A percentile compares a stretch with the other conserved stretches of the same genome.
Evolutionary conservation across 2,329 filamentous ascomycete species (phyloP).

Genomic region (Ascochyta lentis): DNA sequence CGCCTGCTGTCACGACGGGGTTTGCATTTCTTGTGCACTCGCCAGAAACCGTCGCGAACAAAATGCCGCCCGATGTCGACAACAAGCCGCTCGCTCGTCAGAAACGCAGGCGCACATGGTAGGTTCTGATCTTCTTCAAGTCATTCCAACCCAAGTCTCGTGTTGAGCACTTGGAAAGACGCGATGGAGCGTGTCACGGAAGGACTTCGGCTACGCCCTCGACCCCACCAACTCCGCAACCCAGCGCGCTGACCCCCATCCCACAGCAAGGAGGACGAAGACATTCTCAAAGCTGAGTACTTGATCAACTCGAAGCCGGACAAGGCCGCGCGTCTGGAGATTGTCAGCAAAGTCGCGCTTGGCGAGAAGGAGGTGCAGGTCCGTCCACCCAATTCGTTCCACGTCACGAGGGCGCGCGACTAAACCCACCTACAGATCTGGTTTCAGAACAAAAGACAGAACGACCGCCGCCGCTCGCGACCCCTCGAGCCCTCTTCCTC

Average conservation of each 20-base stretch:
- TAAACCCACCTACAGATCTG: conserved; percentile 72
- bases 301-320: conserved; percentile 87
- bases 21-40: conserved; percentile 68
- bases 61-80: conserved; percentile 63
- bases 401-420: conserved; percentile 38
- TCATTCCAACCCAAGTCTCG: conserved; percentile 20
- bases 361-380: conserved; percentile 98
- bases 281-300: conserved; percentile 86
- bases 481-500: conserved; percentile 62
- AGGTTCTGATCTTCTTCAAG: conserved; percentile 28
- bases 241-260: conserved; percentile 33
- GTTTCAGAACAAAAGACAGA: conserved; percentile 87
- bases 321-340: conserved; percentile 82
- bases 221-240: conserved; percentile 31
- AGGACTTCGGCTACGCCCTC: conserved; percentile 28
- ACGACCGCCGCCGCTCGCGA: conserved; percentile 86
- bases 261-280: conserved; percentile 73
- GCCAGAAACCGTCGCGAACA: conserved; percentile 62
- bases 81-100: conserved; percentile 66
- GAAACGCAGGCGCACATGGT: conserved; percentile 69
- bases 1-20: conserved; percentile 24
- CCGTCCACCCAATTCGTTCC: conserved; percentile 48
- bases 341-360: conserved; percentile 83
- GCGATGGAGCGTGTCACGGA: conserved; percentile 39
- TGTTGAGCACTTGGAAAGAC: conserved; percentile 33